Evolutionary conservation across 202 grass and related monocot species (phyloP), one percentile per base, ranked within the genome.

Genomic region (Zoysia matrella): DNA sequence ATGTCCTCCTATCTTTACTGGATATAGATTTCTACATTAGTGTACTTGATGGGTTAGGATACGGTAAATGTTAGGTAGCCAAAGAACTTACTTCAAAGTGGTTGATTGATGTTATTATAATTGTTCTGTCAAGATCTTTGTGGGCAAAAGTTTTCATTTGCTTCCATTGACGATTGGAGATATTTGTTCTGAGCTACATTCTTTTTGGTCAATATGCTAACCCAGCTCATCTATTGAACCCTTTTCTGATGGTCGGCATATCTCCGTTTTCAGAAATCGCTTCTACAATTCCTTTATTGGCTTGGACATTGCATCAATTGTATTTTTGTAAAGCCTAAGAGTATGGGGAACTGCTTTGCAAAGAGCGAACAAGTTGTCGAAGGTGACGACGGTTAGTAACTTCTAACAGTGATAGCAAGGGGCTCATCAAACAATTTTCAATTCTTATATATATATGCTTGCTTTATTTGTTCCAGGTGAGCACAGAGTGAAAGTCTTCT

Each of bases 401-500:
- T 40, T 75, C 8, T 69, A 18, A 60, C 43, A 30, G 22, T 30
- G 22, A 30, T 64, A 8, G 3, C 48, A 58, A 7, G 9, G 14
- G 0, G 72, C 16, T 30, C 22, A 30, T 5, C 2, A 75, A 79
- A 44, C 15, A 63, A 13, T 72, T 78, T 40, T n/a, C 62, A n/a
- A 11, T 86, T 78, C 85, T 91, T 30, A 30, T 30, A 30, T 76
- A 85, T 46, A 51, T 5, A 6, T 13, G 4, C 44, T 14, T 66
- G 40, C 36, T 75, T 86, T 11, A 71, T 82, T 88, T 89, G 71
- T 86, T 65, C 73, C 82, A 77, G 95, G 67, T 61, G 64, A 78
- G 11, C 69, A 93, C 11, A 88, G 80, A 46, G 78, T 98, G 63
- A 91, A 52, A 51, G 85, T 93, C 11, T 98, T 93, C 48, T 55